These are phyloP conservation scores for Hanseniaspora thailandica DNA, from an alignment of 805 yeast species.

Conservation along the genomic window DNA sequence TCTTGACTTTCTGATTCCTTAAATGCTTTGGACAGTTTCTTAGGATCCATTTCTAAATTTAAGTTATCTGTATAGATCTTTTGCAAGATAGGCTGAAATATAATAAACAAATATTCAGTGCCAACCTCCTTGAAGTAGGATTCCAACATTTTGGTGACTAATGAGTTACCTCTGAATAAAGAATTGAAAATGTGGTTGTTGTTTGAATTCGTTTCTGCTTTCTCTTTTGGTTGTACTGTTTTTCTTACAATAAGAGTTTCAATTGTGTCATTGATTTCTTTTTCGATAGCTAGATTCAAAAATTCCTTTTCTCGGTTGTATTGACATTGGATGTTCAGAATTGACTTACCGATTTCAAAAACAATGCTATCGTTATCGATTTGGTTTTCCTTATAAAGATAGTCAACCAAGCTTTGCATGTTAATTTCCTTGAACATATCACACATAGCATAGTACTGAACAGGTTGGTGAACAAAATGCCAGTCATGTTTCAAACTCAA, in stretches of 20 bases:
- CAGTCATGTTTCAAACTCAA: conserved; percentile 26
- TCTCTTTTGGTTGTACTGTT: conserved; percentile 12
- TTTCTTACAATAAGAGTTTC: conserved; percentile 20
- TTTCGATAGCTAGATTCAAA: conserved; percentile 57
- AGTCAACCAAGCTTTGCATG: conserved; percentile 41
- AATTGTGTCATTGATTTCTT: conserved; percentile 40
- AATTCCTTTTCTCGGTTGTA: conserved; percentile 57
- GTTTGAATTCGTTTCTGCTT: conserved; percentile 13
- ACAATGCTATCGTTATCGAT: conserved; percentile 21
- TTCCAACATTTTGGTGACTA: conserved; percentile 73
- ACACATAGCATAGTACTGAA: conserved; percentile 15
- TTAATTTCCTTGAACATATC: conserved; percentile 42
- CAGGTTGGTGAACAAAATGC: conserved; percentile 48
- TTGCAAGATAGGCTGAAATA: conserved; percentile 58
- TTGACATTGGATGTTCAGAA: conserved; percentile 49
- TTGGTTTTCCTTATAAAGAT: conserved; percentile 20
- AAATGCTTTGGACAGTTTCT: conserved; percentile 34
- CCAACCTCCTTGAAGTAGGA: conserved; percentile 66
- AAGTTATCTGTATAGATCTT: conserved; percentile 40
- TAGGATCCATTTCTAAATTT: conserved; percentile 76
- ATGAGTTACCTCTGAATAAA: conserved; percentile 73
- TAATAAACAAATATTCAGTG: conserved; percentile 59
- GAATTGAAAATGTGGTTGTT: conserved; percentile 39
- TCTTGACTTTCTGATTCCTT: conserved; percentile 20
- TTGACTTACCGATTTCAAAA: conserved; percentile 42